phyloP scores from a whole-genome alignment of 2,329 filamentous ascomycete species.

The Beauveria brongniartii region DNA sequence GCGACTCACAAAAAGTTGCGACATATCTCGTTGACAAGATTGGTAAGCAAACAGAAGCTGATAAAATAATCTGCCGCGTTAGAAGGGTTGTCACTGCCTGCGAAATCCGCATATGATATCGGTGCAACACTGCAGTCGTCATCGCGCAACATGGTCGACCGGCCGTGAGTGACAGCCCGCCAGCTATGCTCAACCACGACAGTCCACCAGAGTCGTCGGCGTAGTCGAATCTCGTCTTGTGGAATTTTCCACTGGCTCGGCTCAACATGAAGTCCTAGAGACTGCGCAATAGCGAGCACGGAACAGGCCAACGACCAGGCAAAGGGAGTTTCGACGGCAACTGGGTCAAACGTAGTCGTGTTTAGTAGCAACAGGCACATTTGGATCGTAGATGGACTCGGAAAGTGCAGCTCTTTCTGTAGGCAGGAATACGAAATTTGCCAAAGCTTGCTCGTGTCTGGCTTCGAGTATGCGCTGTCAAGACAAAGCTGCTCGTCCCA shows the following conservation, averaged over 20 bases:
- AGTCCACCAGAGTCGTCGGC: constrained; percentile 16
- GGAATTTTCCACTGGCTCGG: constrained; percentile 14
- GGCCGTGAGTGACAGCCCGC: constrained; percentile 16
- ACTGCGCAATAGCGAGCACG: constrained; percentile 13
- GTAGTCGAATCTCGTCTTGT: constrained; percentile 12
- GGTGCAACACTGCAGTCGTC: constrained; percentile 16
- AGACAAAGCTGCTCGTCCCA: constrained; percentile 17
- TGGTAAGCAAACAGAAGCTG: constrained; percentile 13
- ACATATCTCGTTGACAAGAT: constrained; percentile 10
- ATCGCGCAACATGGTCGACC: constrained; percentile 13
- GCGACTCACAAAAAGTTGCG: constrained; percentile 14
- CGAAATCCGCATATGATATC: constrained; percentile 11
- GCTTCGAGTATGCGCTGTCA: constrained; percentile 16
- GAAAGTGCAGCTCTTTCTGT: constrained; percentile 17
- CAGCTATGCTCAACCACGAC: constrained; percentile 15
- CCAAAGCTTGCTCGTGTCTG: constrained; percentile 14
- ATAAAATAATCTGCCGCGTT: constrained; percentile 12
- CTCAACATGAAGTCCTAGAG: constrained; percentile 14
- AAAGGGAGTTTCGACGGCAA: constrained; percentile 15
- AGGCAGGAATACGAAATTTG: constrained; percentile 15
- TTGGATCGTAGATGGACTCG: constrained; percentile 13
- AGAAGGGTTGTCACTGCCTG: neutral
- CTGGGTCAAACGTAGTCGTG: constrained; percentile 13
- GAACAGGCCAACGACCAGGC: constrained; percentile 13
- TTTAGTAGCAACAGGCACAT: constrained; percentile 14